phyloP scores from a whole-genome alignment of 106 monocot species.

The Phalaenopsis aphrodite region DNA sequence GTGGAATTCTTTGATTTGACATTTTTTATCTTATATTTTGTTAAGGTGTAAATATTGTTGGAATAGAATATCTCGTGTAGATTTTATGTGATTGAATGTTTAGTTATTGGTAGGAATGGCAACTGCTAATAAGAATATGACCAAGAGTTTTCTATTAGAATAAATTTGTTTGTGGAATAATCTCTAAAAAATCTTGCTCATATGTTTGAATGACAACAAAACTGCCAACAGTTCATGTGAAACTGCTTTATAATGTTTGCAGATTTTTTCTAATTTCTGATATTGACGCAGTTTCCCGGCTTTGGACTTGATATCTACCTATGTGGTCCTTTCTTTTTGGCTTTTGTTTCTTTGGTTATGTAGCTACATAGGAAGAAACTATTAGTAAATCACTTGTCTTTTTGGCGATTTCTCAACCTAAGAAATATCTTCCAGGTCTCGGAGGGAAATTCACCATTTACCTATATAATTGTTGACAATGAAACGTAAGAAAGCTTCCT shows the following conservation, averaged over 20 bases:
- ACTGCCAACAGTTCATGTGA: neutral
- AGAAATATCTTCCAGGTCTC: conserved; percentile 50
- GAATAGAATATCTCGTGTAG: neutral
- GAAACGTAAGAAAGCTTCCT: conserved; percentile 58
- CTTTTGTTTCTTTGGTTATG: neutral
- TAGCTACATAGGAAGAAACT: neutral
- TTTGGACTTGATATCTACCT: neutral
- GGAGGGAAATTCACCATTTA: conserved; percentile 89
- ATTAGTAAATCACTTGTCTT: neutral
- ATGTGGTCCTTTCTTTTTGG: neutral
- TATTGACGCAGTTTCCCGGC: neutral
- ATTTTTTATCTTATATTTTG: neutral
- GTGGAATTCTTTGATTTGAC: neutral
- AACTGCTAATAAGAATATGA: neutral
- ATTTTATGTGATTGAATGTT: neutral
- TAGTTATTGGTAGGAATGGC: neutral
- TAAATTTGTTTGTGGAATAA: neutral
- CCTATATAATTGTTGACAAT: conserved; percentile 89
- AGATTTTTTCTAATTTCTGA: neutral
- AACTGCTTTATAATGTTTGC: neutral
- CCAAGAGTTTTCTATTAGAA: neutral
- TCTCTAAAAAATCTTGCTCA: neutral
- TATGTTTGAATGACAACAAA: neutral
- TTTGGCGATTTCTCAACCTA: neutral
- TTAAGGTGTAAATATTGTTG: neutral